Base-by-base conservation (phyloP, 768 basidiomycete genomes). In the Galerina sulciceps region DNA sequence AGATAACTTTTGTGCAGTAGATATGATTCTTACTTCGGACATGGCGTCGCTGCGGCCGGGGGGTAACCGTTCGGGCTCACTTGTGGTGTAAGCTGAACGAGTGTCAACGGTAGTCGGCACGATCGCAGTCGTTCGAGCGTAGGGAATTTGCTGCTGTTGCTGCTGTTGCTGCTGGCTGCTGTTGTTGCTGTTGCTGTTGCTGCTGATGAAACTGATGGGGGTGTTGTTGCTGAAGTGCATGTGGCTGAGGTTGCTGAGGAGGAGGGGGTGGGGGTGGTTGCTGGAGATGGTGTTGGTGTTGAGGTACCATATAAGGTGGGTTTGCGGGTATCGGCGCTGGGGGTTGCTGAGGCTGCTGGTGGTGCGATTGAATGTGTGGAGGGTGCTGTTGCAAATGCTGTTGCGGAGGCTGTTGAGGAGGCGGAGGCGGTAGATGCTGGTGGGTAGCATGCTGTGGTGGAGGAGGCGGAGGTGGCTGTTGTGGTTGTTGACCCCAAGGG, bases 41-140 rank as follows among this genome's bases (percentile, higher is more conserved):
- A 85, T 76, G 13, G 77, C 71, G 56, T 65, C 76, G 53, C 76
- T 74, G 10, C 75, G 74, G 15, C 70, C 70, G 13, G 73, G 69
- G 22, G 73, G 65, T 6, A 69, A 64, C 34, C 76, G 75, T 35
- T 79, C 79, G 11, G 71, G 68, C 46, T 79, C 78, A 52, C 59
- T 66, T 0, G 69, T 59, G 6, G 74, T 59, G 41, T 79, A 77
- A 14, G 72, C 59, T 15, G 67, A 56, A 34, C 81, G 75, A 34
- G 76, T 67, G 56, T 83, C 80, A 35, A 81, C 64, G 41, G 53
- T 71, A 4, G 77, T 77, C 1, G 82, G 79, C 15, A 81, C 75
- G 8, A 82, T 71, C 4, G 74, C 68, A 11, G 77, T 77, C 14
- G 81, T 79, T 26, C 81, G 67, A 3, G 72, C 60, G 65, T 76